Evolutionary conservation across 176 grass and related monocot genomes (phyloP).

Genomic region (Hordeum marinum): DNA sequence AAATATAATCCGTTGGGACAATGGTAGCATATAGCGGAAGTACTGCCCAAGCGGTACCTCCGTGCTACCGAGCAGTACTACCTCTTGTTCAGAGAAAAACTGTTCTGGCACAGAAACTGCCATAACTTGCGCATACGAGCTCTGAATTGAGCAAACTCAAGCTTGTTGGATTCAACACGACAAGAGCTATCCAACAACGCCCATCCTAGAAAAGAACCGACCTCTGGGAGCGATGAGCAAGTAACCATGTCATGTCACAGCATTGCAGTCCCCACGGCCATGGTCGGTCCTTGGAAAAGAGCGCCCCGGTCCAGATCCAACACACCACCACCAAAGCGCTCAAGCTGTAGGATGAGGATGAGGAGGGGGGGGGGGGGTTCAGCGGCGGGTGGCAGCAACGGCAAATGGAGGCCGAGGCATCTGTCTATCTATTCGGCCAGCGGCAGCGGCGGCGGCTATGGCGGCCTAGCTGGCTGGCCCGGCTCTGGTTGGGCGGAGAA

Average conservation of each 20-base stretch:
- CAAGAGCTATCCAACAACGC: no score
- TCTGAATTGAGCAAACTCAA: no score
- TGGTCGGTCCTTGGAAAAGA: not conserved
- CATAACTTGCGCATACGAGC: no score
- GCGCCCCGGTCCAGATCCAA: not conserved
- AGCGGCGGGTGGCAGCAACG: not conserved
- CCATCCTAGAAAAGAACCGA: no score
- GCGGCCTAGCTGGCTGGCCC: not conserved
- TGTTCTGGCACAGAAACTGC: no score
- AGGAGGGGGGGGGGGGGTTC: no score
- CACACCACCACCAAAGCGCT: not conserved
- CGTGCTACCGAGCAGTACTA: no score
- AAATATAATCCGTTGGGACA: no score
- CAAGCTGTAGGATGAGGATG: not conserved
- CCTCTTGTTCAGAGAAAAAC: no score
- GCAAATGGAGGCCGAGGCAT: not conserved
- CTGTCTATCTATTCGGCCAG: not conserved
- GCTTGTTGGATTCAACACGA: no score
- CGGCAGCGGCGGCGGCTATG: not conserved
- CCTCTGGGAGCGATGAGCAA: constrained; percentile 23
- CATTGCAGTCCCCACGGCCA: not conserved
- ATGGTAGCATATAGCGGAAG: no score
- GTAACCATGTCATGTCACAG: constrained; percentile 41
- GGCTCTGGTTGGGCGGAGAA: not conserved
- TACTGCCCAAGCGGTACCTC: no score